Percentiles rank a stretch among this genome's conserved stretches.
Evolutionary conservation across 225 moss, liverwort and hornwort genomes (phyloP).

Genomic region (Pleurozium schreberi): DNA sequence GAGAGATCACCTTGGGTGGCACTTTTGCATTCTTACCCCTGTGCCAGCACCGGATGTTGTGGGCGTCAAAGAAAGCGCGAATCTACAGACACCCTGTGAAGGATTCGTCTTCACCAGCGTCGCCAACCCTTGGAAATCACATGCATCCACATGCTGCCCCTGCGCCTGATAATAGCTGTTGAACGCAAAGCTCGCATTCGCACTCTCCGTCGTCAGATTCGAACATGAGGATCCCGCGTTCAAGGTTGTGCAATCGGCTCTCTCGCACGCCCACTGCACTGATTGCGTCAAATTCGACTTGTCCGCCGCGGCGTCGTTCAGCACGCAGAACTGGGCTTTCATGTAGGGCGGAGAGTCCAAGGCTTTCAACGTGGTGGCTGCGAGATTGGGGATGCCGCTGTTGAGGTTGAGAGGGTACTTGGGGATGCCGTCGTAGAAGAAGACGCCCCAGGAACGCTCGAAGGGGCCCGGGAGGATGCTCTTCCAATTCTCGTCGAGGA

Average conservation of each 20-base stretch:
- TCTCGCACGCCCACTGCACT: conserved; percentile 13
- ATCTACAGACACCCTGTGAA: neutral
- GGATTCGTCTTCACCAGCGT: neutral
- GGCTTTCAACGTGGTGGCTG: neutral
- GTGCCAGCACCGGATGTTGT: neutral
- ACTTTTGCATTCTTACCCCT: conserved; percentile 3
- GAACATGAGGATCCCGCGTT: conserved; percentile 4
- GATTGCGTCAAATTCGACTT: neutral
- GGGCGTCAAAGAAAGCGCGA: neutral
- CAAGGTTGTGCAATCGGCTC: conserved; percentile 6
- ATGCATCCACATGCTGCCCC: conserved; percentile 3
- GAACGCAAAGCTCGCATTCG: conserved; percentile 14
- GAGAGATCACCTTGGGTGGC: conserved; percentile 50
- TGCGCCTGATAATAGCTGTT: conserved; percentile 30
- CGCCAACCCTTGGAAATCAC: conserved; percentile 16
- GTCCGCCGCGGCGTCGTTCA: neutral
- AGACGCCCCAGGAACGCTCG: conserved; percentile 45
- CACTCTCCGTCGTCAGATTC: neutral
- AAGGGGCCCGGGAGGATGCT: conserved; percentile 30
- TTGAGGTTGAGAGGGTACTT: conserved; percentile 34
- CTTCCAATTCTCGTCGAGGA: conserved; percentile 43
- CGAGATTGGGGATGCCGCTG: neutral
- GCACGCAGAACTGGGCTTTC: conserved; percentile 5
- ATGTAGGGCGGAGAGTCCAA: conserved; percentile 1
- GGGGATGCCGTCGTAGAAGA: conserved; percentile 39